These are phyloP conservation scores for Cercis canadensis DNA, from an alignment of 306 rosid species.

Conservation along the genomic window DNA sequence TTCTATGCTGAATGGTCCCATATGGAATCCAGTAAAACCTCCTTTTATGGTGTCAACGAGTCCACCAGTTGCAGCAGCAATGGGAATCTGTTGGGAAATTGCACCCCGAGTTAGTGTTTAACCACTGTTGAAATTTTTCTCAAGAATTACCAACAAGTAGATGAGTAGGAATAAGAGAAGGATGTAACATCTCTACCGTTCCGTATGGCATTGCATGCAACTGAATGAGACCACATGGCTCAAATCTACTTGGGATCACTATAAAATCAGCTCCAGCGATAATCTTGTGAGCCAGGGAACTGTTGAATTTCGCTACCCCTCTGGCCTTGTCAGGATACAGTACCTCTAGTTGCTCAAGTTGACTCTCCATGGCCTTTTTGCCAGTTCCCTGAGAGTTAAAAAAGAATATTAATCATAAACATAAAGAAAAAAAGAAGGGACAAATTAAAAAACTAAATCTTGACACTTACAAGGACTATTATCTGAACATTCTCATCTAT, in stretches of 20 bases:
- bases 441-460: background rate
- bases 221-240: constrained; percentile 90
- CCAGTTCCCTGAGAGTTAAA: constrained; percentile 71
- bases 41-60: constrained; percentile 85
- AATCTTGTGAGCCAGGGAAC: constrained; percentile 76
- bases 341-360: constrained; percentile 61
- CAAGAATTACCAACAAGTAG: background rate
- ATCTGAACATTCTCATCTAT: constrained; percentile 71
- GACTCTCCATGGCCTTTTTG: constrained; percentile 71
- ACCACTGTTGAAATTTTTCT: background rate
- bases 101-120: constrained; percentile 3
- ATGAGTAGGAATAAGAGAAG: constrained; percentile 8
- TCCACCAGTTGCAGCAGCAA: constrained; percentile 87
- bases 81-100: constrained; percentile 56
- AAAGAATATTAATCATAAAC: constrained; percentile 20
- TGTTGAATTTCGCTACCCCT: constrained; percentile 68
- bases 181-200: constrained; percentile 51
- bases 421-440: background rate
- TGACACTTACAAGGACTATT: constrained; percentile 72
- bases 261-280: constrained; percentile 80
- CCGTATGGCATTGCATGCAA: constrained; percentile 85
- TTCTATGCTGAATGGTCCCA: constrained; percentile 61
- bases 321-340: constrained; percentile 62
- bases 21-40: constrained; percentile 84
- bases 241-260: constrained; percentile 80